Base-by-base conservation (phyloP, 2,329 filamentous ascomycete species). In the Talaromyces sp. region DNA sequence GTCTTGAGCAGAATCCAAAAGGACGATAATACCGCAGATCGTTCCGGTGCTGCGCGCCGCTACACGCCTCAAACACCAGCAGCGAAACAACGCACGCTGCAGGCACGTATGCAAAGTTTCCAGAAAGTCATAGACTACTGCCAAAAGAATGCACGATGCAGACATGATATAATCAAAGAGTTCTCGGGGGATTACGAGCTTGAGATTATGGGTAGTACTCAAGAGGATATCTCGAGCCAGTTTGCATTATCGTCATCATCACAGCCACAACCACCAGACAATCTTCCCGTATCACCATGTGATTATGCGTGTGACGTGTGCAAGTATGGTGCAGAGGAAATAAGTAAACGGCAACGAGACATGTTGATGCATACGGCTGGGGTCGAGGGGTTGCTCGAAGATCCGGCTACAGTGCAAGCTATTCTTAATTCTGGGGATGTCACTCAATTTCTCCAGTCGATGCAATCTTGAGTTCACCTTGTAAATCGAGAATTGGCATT, bases 231-330 rank as follows among this genome's bases (percentile, higher is more conserved):
- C 26, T 32, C 26, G 29, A 32, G 12, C 10, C 52, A 56, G 10
- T 58, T 41, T 41, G 41, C 43, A 10, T 76, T 50, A 72, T 75
- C 32, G 72, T 75, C 32, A 35, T 67, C 64, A 14, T 64, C 64
- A 2, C 41, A 57, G 24, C n/a, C 43, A 56, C 35, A 57, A 55
- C 10, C 43, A 56, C 12, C 41, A 35, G 11, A 58, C 24, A 54
- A 52, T 24, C 55, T 56, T 6, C 31, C 60, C 5, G 54, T 56
- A 1, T 83, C 85, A 1, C 77, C 78, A 21, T 92, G 89, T 67
- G 85, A 91, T 65, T 89, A 83, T 76, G 89, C 89, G 2, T 92
- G 89, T 68, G 89, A 92, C 71, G 89, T 85, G 77, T 89, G 91
- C 70, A 92, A 91, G 73, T 87, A 92, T 68, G 78, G 78, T 0